Base-by-base conservation (phyloP, 331 rosid genomes). In the Prunus yedoensis region DNA sequence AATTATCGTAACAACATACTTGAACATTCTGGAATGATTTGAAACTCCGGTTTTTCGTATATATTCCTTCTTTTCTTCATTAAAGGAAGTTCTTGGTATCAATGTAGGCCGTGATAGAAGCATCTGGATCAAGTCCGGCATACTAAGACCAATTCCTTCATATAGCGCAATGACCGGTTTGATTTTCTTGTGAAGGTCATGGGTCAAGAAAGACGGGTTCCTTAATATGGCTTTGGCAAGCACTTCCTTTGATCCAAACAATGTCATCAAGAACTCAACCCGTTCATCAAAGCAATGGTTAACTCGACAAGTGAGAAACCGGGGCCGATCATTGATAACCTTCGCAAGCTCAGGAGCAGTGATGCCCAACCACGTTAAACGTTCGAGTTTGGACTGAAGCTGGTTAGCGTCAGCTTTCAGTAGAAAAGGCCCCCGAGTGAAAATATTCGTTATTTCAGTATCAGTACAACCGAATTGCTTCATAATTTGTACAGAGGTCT, bases 161-260 rank as follows among this genome's bases (percentile, higher is more conserved):
- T 93, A 93, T n/a, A 81, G 45, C 11, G 70, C 75, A 58, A 91
- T 38, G 18, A 69, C 66, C 16, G 89, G 88, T 62, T 85, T 78
- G 63, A 93, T 57, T 50, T 17, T 68, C 25, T 77, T 43, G 62
- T 68, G 75, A 74, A 81, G 73, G 13, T 86, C 90, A 63, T 77
- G 87, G 3, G 85, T 77, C 78, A 93, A 49, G 46, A 92, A 70
- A 12, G 97, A 89, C 63, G 98, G 97, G 81, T 93, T 89, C 78
- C 91, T 90, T 41, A 83, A 83, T 70, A 94, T 83, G 78, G 96
- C 97, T 71, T 81, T 88, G n/a, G 70, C 75, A 68, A 91, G 93
- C 78, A 79, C 56, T 46, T 84, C 89, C 78, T 77, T 91, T 0
- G 94, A 78, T 76, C 85, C 96, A 73, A 94, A 94, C 75, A 94